phyloP scores from a whole-genome alignment of 495 filamentous ascomycete species.

The Chaetomium cochliodes region DNA sequence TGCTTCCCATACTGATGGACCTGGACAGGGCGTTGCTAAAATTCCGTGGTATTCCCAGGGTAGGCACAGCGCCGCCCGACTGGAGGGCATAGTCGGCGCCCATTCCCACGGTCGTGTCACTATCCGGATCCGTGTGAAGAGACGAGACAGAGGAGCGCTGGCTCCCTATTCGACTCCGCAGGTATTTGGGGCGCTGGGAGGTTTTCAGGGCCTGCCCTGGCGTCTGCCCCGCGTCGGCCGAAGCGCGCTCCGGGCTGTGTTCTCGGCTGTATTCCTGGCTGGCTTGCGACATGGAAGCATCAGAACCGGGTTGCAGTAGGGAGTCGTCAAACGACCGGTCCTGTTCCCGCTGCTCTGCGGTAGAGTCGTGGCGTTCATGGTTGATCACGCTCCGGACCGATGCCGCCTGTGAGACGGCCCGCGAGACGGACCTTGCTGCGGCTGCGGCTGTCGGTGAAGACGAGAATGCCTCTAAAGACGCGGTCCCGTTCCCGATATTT shows the following conservation, averaged over 20 bases:
- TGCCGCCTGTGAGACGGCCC: constrained; percentile 50
- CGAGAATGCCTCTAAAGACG: constrained; percentile 58
- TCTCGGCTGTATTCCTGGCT: constrained; percentile 38
- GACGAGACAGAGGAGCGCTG: constrained; percentile 79
- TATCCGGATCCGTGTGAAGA: constrained; percentile 60
- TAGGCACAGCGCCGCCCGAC: constrained; percentile 72
- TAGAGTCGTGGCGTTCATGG: constrained; percentile 11
- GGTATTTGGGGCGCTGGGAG: constrained; percentile 62
- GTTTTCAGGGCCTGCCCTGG: constrained; percentile 34
- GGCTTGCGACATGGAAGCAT: constrained; percentile 30
- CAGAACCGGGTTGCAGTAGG: constrained; percentile 27
- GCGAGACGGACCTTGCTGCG: constrained; percentile 56
- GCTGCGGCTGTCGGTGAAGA: constrained; percentile 69
- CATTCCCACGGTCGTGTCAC: constrained; percentile 62
- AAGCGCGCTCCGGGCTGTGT: constrained; percentile 28
- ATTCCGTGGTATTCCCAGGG: constrained; percentile 52
- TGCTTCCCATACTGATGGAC: constrained; percentile 86
- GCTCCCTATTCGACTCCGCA: constrained; percentile 70
- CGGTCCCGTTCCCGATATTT: constrained; percentile 49
- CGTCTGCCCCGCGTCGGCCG: constrained; percentile 38
- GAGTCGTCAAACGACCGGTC: constrained; percentile 21
- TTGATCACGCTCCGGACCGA: constrained; percentile 18
- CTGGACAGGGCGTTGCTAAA: constrained; percentile 63
- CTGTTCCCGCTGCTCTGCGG: constrained; percentile 13
- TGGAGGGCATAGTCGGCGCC: constrained; percentile 86